Conservation (phyloP, 352 stramenopile species). For the Globisporangium heterothallicum region DNA sequence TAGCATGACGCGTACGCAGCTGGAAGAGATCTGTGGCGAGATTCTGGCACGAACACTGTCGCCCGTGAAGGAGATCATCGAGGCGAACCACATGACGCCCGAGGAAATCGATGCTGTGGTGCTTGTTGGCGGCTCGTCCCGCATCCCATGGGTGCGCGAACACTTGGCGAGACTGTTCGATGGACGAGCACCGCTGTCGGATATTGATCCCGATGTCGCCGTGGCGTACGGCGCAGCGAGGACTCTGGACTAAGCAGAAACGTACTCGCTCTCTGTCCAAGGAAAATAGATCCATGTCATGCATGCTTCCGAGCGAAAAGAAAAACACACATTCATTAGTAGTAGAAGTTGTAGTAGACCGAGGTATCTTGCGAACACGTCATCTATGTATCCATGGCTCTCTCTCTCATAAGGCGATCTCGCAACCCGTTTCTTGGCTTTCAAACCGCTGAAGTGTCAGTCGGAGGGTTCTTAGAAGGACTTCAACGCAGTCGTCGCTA, state of each 20-base stretch:
- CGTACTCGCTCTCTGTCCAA: no score
- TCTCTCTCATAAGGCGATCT: background rate
- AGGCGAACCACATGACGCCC: constrained; percentile 60
- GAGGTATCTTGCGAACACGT: background rate
- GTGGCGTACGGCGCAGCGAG: constrained; percentile 59
- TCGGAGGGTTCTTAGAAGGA: constrained; percentile 14
- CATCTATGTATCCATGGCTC: background rate
- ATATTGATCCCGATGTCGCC: constrained; percentile 66
- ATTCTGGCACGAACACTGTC: constrained; percentile 53
- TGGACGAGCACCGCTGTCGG: constrained; percentile 31
- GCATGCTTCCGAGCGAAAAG: no score
- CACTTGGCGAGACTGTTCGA: constrained; percentile 44
- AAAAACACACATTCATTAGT: background rate
- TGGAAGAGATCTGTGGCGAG: constrained; percentile 38
- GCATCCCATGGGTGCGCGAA: constrained; percentile 84
- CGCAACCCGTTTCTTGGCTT: background rate
- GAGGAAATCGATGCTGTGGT: constrained; percentile 92
- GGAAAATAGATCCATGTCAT: no score
- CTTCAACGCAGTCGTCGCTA: constrained; percentile 27
- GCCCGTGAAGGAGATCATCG: constrained; percentile 46
- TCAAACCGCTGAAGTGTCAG: background rate
- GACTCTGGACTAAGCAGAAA: constrained; percentile 51
- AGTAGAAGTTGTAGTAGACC: background rate
- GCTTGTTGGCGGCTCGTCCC: constrained; percentile 92
- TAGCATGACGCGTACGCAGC: constrained; percentile 33